Evolutionary conservation across 257 asterid species (phyloP), one percentile per base, ranked within the genome.

Genomic region (Eustoma russellianum): DNA sequence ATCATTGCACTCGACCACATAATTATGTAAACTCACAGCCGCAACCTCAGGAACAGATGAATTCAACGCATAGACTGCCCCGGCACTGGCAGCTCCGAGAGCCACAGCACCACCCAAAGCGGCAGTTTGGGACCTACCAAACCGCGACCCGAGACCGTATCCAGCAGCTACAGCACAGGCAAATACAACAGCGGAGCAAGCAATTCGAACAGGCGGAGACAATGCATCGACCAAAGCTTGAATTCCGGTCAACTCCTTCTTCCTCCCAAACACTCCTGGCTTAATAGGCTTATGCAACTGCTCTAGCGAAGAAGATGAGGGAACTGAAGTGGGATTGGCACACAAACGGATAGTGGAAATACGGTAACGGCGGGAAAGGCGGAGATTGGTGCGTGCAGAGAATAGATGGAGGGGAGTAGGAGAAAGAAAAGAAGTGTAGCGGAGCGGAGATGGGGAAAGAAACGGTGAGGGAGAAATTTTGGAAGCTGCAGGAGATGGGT

Each of bases 11-110:
- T 56, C 95, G 52, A 76, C 93, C 8, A 81, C 91, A 61, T 88
- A 92, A 65, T 92, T 92, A 62, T 77, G 92, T 93, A 92, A 79
- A 67, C 60, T 81, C 9, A 76, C 77, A 8, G 97, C 95, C 10
- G 99, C 99, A 13, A 88, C 94, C 48, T 81, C 88, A 30, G 97
- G 99, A 53, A 77, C 93, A 34, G 86, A 81, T 15, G 97, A 72
- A 74, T 81, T 83, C 79, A 92, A 41, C 9, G 94, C 94, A 41
- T 85, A 92, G 14, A 85, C 97, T 10, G 82, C 88, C 5, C 94
- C 97, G 8, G 88, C 95, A 13, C 95, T 95, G 41, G 88, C 94
- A 40, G 78, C 95, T 1, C 98, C 98, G 14, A 78, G 64, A 50
- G 68, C 93, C 52, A 75, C 82, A 12, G 97, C 98, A 46, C 97